These are phyloP conservation scores for Rutidosis leptorrhynchoides DNA, from an alignment of 129 eudicot genomes.

Conservation along the genomic window DNA sequence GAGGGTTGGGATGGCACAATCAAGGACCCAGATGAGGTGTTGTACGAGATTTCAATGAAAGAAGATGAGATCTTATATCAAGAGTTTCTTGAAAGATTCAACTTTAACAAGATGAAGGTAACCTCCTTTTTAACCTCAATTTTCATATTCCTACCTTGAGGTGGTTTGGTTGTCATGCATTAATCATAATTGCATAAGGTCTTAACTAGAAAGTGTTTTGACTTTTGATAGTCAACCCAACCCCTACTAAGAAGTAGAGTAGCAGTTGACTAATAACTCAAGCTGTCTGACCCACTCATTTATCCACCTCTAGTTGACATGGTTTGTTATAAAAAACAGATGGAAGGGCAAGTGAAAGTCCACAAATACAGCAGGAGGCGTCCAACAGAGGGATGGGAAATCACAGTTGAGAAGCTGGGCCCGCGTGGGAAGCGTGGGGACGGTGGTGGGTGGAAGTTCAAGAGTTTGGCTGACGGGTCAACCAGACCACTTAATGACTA, in stretches of 20 bases:
- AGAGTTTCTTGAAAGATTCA: constrained; percentile 74
- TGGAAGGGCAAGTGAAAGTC: constrained; percentile 64
- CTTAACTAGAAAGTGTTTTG: not conserved
- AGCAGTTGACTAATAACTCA: no score
- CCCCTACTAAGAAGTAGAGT: not conserved
- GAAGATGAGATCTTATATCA: constrained; percentile 84
- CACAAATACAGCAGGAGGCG: constrained; percentile 89
- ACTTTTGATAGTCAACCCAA: not conserved
- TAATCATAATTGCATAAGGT: not conserved
- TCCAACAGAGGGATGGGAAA: constrained; percentile 83
- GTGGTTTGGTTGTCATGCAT: not conserved
- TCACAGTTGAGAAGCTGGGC: constrained; percentile 76
- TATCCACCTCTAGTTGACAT: not conserved
- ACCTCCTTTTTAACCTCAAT: not conserved
- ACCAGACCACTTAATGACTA: constrained; percentile 68
- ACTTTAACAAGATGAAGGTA: constrained; percentile 92
- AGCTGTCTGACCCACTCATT: not conserved
- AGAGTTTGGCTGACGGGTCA: constrained; percentile 77
- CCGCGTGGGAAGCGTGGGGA: constrained; percentile 75
- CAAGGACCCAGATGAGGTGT: constrained; percentile 93
- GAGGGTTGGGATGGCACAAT: constrained; percentile 99
- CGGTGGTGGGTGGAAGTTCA: constrained; percentile 92
- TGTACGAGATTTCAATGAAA: constrained; percentile 88
- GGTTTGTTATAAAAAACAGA: constrained; percentile 34
- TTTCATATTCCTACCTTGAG: not conserved